phyloP scores from a whole-genome alignment of 2,329 filamentous ascomycete genomes.

The Helminthosporium solani region DNA sequence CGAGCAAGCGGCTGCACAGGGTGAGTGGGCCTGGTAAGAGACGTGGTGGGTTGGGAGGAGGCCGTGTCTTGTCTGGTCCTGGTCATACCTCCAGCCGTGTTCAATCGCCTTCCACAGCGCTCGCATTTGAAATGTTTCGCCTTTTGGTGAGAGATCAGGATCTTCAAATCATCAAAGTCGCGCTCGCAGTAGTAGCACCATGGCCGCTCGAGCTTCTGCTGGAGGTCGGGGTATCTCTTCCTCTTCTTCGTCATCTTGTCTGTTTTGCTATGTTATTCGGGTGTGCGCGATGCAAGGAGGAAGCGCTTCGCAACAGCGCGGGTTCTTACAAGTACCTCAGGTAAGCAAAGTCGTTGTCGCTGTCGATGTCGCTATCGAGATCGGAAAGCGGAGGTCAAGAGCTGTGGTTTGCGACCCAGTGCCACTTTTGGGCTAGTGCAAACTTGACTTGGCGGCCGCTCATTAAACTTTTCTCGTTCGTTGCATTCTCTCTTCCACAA shows the following conservation, averaged over 20 bases:
- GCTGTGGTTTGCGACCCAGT: background rate
- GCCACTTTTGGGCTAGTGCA: too few species aligned
- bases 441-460: background rate
- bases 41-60: too few species aligned
- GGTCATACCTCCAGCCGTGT: slow-evolving; percentile 81
- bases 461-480: background rate
- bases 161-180: slow-evolving; percentile 96
- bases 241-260: slow-evolving; percentile 68
- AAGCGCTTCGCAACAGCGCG: too few species aligned
- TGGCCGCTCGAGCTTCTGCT: slow-evolving; percentile 82
- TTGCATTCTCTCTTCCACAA: background rate
- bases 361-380: too few species aligned
- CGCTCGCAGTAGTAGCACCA: slow-evolving; percentile 99
- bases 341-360: too few species aligned
- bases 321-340: too few species aligned
- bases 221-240: slow-evolving; percentile 79
- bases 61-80: too few species aligned
- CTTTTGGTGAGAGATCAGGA: slow-evolving; percentile 95
- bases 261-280: background rate
- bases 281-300: background rate
- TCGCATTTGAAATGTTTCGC: slow-evolving; percentile 99
- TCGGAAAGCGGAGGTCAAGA: too few species aligned
- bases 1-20: slow-evolving; percentile 25
- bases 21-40: too few species aligned
- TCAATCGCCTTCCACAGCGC: slow-evolving; percentile 80